Conservation (phyloP, 2,329 filamentous ascomycete genomes). For the Ophiocordyceps australis region DNA sequence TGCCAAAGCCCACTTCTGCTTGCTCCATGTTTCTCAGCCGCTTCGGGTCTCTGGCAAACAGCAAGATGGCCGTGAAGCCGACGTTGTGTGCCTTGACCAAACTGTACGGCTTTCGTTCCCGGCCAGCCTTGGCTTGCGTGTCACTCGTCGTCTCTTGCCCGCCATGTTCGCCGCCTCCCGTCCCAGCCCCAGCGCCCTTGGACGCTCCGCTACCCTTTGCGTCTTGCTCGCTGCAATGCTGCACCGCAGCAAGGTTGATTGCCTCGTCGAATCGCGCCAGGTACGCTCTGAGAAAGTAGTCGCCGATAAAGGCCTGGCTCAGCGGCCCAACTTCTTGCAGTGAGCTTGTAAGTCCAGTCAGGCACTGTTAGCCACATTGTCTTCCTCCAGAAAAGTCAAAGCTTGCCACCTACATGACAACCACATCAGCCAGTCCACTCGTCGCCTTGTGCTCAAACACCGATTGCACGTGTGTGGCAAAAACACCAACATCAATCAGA, state of each 20-base stretch:
- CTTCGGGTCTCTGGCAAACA: constrained; percentile 53
- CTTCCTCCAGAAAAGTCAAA: too few species aligned
- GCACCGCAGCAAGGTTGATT: constrained; percentile 47
- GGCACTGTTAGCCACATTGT: too few species aligned
- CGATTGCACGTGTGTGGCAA: constrained; percentile 51
- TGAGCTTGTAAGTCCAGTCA: too few species aligned
- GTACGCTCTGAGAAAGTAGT: constrained; percentile 61
- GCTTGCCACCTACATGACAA: constrained; percentile 42
- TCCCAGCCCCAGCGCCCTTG: not conserved
- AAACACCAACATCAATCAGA: constrained; percentile 48
- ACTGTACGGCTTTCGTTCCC: constrained; percentile 35
- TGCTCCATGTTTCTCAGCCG: constrained; percentile 49
- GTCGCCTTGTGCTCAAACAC: constrained; percentile 31
- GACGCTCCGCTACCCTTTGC: constrained; percentile 1
- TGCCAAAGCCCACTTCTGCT: constrained; percentile 71
- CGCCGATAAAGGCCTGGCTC: constrained; percentile 68
- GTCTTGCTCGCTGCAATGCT: constrained; percentile 8
- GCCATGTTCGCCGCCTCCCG: not conserved
- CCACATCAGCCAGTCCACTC: constrained; percentile 30
- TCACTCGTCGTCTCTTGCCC: constrained; percentile 2
- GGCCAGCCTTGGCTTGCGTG: constrained; percentile 2
- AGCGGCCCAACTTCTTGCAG: constrained; percentile 86
- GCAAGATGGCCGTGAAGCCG: constrained; percentile 78
- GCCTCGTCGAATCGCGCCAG: constrained; percentile 53
- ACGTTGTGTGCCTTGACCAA: constrained; percentile 56